phyloP scores from a whole-genome alignment of 768 basidiomycete species.

The Auriscalpium orientale region DNA sequence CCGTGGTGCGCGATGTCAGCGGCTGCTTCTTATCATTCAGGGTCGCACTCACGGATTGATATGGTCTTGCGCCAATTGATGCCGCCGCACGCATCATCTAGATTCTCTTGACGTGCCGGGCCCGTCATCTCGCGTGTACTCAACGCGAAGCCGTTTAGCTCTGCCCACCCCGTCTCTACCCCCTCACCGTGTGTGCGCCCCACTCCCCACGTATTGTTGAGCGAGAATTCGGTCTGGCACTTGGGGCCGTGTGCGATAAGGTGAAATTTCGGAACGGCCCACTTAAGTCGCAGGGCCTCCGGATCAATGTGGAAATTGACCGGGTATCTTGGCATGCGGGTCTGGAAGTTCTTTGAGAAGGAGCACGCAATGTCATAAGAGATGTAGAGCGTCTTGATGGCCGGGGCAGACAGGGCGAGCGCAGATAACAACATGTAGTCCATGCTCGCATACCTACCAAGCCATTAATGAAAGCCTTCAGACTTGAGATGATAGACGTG shows the following conservation, averaged over 20 bases:
- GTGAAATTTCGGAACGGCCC: constrained; percentile 27
- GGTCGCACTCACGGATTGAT: background rate
- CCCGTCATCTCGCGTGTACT: constrained; percentile 12
- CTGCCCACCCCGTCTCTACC: constrained; percentile 14
- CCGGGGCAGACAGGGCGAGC: background rate
- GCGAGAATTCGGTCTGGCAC: constrained; percentile 13
- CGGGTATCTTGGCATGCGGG: constrained; percentile 10
- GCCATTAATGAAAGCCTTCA: background rate
- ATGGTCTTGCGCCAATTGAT: constrained; percentile 12
- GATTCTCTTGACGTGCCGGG: constrained; percentile 5
- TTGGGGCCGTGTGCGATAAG: constrained; percentile 21
- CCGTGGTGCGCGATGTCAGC: too few relatives aligned
- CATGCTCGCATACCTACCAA: constrained; percentile 21
- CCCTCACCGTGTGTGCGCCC: constrained; percentile 16
- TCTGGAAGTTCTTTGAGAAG: constrained; percentile 19
- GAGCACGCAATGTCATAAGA: constrained; percentile 28
- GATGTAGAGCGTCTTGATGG: constrained; percentile 2
- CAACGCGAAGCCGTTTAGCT: constrained; percentile 2
- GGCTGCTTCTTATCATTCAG: background rate
- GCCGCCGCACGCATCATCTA: constrained; percentile 6
- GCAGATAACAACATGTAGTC: constrained; percentile 24
- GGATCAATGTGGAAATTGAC: background rate
- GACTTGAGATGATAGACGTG: constrained; percentile 4
- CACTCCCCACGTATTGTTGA: constrained; percentile 6
- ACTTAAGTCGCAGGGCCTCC: constrained; percentile 1